Conservation (phyloP, 345 rosid genomes). For the Lagerstroemia speciosa region DNA sequence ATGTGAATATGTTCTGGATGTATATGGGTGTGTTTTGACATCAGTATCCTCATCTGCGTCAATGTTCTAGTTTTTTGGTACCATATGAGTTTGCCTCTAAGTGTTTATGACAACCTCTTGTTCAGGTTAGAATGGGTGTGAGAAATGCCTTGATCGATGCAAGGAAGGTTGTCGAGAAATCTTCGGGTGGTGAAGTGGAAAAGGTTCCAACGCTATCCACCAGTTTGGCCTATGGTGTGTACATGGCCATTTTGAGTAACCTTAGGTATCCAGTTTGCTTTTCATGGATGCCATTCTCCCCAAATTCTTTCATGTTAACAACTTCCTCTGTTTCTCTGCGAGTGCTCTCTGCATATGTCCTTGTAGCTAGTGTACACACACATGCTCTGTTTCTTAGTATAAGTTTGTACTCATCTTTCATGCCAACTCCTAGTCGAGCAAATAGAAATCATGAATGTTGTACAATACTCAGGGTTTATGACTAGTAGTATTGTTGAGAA, state of each 20-base stretch:
- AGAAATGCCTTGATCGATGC: constrained; percentile 55
- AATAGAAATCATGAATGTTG: background rate
- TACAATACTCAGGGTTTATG: background rate
- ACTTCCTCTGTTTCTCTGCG: background rate
- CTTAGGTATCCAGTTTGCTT: constrained; percentile 32
- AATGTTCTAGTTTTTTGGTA: too few relatives aligned
- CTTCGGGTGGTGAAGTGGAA: constrained; percentile 49
- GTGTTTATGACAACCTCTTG: too few relatives aligned
- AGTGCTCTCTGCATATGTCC: background rate
- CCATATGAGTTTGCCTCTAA: too few relatives aligned
- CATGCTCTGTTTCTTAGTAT: too few relatives aligned
- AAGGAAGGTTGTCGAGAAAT: constrained; percentile 49
- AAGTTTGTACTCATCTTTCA: background rate
- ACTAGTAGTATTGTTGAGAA: too few relatives aligned
- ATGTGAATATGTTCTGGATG: background rate
- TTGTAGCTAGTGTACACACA: background rate
- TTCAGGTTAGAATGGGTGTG: constrained; percentile 47
- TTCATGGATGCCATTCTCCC: background rate
- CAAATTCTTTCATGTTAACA: background rate
- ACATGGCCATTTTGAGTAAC: constrained; percentile 77
- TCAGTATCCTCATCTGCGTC: too few relatives aligned
- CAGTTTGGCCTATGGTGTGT: constrained; percentile 55
- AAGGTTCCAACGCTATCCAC: constrained; percentile 60
- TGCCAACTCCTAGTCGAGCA: background rate
- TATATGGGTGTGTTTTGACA: too few relatives aligned